Base-by-base conservation (phyloP, 768 basidiomycete genomes). In the Lactarius evosmus region DNA sequence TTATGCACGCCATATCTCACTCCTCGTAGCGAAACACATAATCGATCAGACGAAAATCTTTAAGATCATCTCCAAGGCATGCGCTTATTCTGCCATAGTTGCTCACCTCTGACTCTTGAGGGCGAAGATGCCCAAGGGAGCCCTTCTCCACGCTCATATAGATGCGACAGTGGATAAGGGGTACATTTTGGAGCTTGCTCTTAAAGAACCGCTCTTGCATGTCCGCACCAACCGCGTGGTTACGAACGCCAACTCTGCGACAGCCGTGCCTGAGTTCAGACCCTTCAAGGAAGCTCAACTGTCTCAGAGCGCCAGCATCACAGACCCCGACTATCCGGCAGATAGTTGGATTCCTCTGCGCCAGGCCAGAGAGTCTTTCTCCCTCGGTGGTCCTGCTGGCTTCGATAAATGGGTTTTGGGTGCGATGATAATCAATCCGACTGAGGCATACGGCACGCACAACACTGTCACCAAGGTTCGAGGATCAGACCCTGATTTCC, bases 111-210 rank as follows among this genome's bases (percentile, higher is more conserved):
- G 16, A 32, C 22, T 14, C 29, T 32, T 34, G 40, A 16, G 14
- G 16, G 22, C 25, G 25, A 30, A 88, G 87, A 89, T 92, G 87
- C 90, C 90, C 2, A 92, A 91, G 74, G 91, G 90, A 44, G 88
- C 81, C 1, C 77, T 92, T 4, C 76, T 93, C 16, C 89, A 92
- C 67, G 83, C 79, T 0, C 90, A 92, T 70, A 76, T 92, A n/a
- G 88, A 89, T 69, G 85, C 88, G 22, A 88, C 84, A 0, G 86
- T 89, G 27, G 82, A 87, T 58, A 79, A 78, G 1, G 70, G 75
- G 22, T 75, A 78, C 27, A 75, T 91, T 6, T 75, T 88, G 16
- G 70, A 77, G 19, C 75, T 85, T 12, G 88, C 86, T 1, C 72
- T 86, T 29, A 72, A 82, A 57, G 77, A 90, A 34, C 78, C 83